Percentiles rank a stretch among this genome's conserved stretches.
Evolutionary conservation across 2,329 filamentous ascomycete genomes (phyloP).

Genomic region (Phaeophleospora eucalypticola): DNA sequence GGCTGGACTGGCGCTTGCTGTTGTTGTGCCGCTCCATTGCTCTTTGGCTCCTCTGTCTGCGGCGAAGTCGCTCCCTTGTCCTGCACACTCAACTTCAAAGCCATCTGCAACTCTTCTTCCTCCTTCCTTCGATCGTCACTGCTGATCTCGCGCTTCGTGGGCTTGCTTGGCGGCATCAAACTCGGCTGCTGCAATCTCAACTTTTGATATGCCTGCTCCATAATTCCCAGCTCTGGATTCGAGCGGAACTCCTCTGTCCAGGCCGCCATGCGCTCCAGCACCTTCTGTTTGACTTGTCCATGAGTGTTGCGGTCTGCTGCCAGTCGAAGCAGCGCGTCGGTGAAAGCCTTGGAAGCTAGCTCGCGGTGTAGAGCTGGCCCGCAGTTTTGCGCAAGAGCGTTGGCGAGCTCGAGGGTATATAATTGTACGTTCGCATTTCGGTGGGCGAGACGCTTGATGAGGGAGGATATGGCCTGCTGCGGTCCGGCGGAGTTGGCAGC

Average conservation of each 20-base stretch:
- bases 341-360: constrained; percentile 85
- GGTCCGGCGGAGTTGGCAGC: constrained; percentile 33
- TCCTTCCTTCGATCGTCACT: constrained; percentile 88
- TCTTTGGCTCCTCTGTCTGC: constrained; percentile 24
- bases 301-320: constrained; percentile 93
- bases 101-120: constrained; percentile 96
- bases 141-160: constrained; percentile 87
- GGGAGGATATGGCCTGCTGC: constrained; percentile 64
- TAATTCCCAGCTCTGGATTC: constrained; percentile 90
- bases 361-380: constrained; percentile 83
- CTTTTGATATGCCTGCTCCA: constrained; percentile 90
- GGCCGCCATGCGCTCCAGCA: constrained; percentile 90
- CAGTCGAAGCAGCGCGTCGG: constrained; percentile 84
- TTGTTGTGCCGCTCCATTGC: constrained; percentile 29
- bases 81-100: constrained; percentile 84
- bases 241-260: constrained; percentile 93
- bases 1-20: constrained; percentile 36
- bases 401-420: constrained; percentile 89
- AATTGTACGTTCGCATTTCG: constrained; percentile 95
- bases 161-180: constrained; percentile 79
- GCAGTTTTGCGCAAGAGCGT: constrained; percentile 89
- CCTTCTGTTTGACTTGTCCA: constrained; percentile 93
- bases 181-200: constrained; percentile 76
- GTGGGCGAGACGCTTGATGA: constrained; percentile 89
- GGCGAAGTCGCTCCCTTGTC: constrained; percentile 59